These are phyloP conservation scores for Fusarium goolgardi DNA, from an alignment of 2,329 filamentous ascomycete genomes.

Conservation along the genomic window DNA sequence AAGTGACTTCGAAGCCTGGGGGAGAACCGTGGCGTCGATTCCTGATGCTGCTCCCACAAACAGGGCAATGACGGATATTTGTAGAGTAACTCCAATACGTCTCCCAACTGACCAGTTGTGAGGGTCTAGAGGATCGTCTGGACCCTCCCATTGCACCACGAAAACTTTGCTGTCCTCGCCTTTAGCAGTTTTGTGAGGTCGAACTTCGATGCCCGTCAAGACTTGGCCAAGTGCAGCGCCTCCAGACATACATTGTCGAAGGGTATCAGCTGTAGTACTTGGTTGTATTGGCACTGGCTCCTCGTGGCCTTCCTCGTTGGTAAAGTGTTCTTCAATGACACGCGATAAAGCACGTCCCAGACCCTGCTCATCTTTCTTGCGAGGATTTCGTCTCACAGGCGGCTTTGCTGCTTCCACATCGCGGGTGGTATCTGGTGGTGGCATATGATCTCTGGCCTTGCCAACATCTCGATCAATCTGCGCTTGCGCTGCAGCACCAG, in stretches of 20 bases:
- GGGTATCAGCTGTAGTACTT: constrained; percentile 9
- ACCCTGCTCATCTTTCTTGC: neutral
- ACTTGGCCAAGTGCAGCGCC: constrained; percentile 45
- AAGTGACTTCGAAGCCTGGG: constrained; percentile 58
- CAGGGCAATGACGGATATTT: constrained; percentile 61
- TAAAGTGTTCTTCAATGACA: neutral
- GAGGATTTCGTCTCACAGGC: accelerated
- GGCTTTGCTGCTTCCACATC: constrained; percentile 10
- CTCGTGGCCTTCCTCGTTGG: neutral
- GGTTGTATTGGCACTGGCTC: neutral
- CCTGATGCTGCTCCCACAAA: constrained; percentile 63
- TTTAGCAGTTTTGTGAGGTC: constrained; percentile 40
- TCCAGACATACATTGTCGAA: constrained; percentile 22
- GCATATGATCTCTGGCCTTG: constrained; percentile 8
- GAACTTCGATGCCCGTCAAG: constrained; percentile 49
- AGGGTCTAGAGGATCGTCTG: constrained; percentile 57
- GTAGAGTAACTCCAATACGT: constrained; percentile 54
- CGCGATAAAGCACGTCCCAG: neutral
- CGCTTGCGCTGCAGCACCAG: constrained; percentile 35
- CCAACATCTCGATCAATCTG: constrained; percentile 39
- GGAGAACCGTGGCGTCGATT: constrained; percentile 62
- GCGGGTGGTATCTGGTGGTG: neutral
- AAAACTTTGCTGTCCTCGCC: constrained; percentile 49
- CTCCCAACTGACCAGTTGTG: constrained; percentile 57
- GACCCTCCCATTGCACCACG: constrained; percentile 49